phyloP scores from a whole-genome alignment of 257 asterid genomes.

The Eucommia ulmoides region DNA sequence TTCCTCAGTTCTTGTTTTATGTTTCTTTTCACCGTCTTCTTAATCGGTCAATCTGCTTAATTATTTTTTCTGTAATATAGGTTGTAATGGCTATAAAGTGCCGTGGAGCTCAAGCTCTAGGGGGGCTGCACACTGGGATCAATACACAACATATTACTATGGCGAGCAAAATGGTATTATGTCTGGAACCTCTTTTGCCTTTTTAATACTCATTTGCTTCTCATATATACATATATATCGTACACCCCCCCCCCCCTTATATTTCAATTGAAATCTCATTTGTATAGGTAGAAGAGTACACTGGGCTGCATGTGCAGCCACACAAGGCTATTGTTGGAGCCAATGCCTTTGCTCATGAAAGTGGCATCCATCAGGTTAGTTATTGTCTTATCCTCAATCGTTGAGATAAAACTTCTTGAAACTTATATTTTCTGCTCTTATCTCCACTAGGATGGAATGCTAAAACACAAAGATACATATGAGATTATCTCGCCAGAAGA shows the following conservation, averaged over 20 bases:
- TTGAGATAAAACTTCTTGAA: neutral
- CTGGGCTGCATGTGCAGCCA: slow-evolving; percentile 87
- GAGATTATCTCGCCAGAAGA: slow-evolving; percentile 95
- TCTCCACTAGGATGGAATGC: slow-evolving; percentile 81
- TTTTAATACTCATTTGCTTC: neutral
- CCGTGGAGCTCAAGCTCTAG: slow-evolving; percentile 67
- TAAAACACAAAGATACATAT: slow-evolving; percentile 77
- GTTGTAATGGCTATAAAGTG: slow-evolving; percentile 96
- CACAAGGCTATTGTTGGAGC: slow-evolving; percentile 99
- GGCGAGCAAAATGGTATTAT: slow-evolving; percentile 92
- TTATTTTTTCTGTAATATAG: slow-evolving; percentile 22
- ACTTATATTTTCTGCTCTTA: neutral
- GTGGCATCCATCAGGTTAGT: slow-evolving; percentile 97
- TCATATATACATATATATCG: no score
- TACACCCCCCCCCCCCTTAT: slow-evolving; percentile 4
- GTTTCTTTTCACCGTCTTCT: slow-evolving; percentile 1
- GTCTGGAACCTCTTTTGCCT: slow-evolving; percentile 2
- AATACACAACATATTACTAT: slow-evolving; percentile 61
- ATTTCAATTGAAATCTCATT: slow-evolving; percentile 7
- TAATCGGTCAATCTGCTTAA: neutral
- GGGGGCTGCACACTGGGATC: slow-evolving; percentile 83
- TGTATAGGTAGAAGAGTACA: slow-evolving; percentile 85
- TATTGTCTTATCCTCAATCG: neutral
- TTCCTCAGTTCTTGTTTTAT: neutral
- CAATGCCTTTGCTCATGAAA: slow-evolving; percentile 98